Base-by-base conservation (phyloP, 163 green algal species). In the Trebouxiophyceae sp. region DNA sequence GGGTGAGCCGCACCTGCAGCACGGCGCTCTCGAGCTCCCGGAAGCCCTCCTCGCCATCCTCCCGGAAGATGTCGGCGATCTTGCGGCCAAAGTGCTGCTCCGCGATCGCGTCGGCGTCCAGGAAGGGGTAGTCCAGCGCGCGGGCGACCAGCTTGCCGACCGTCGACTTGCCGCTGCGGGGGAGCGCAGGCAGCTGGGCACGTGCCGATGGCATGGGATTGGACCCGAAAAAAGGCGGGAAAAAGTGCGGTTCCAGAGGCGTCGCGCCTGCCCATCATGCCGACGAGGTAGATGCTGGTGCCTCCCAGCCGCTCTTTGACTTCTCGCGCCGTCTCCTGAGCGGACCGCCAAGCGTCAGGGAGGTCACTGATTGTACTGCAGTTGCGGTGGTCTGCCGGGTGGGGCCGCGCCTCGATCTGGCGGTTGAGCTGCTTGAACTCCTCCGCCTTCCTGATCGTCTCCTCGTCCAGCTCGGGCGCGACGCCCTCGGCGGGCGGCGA, bases 211-310 rank as follows among this genome's bases (percentile, higher is more conserved):
- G n/a, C n/a, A n/a, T n/a, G n/a, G n/a, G n/a, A n/a, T n/a, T n/a
- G n/a, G n/a, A n/a, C n/a, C n/a, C n/a, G n/a, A n/a, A n/a, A n/a
- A n/a, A n/a, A n/a, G n/a, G n/a, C n/a, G n/a, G n/a, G n/a, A n/a
- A n/a, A n/a, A n/a, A n/a, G n/a, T n/a, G n/a, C n/a, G n/a, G n/a
- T n/a, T n/a, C n/a, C n/a, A n/a, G n/a, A n/a, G n/a, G n/a, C n/a
- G n/a, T n/a, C n/a, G n/a, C 33, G 74, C 72, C 67, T 79, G 64
- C 93, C 93, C 93, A 99, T 99, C 93, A 99, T 98, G 67, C 93
- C 93, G 2, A 97, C 83, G 12, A 97, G 79, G 76, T 90, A 97
- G 32, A 97, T 77, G 73, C 77, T 90, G 65, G 80, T 91, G 57
- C 88, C 89, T 24, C 79, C 59, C 23, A 95, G 75, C 31, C 76